These are phyloP conservation scores for Pestalotiopsis fici DNA, from an alignment of 2,329 filamentous ascomycete species.

Conservation along the genomic window DNA sequence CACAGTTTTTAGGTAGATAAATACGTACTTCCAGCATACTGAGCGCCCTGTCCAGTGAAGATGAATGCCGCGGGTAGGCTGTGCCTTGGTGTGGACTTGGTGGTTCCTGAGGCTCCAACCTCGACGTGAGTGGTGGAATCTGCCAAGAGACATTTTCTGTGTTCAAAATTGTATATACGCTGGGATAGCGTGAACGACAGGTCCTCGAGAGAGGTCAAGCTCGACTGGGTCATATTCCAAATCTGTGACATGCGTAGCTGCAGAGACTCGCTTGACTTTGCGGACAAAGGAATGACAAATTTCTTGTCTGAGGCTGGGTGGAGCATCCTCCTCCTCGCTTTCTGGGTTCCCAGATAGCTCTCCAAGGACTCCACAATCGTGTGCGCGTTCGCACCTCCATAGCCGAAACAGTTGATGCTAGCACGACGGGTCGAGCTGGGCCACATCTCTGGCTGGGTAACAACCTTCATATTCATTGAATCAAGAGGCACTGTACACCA, in stretches of 20 bases:
- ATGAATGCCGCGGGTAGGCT: neutral
- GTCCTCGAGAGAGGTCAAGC: too few relatives aligned
- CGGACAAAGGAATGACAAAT: too few relatives aligned
- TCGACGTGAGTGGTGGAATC: too few relatives aligned
- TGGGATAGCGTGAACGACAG: too few relatives aligned
- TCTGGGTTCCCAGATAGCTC: neutral
- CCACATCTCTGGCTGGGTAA: neutral
- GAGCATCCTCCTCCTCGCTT: too few relatives aligned
- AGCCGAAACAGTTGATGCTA: slow-evolving; percentile 3
- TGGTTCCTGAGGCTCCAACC: too few relatives aligned
- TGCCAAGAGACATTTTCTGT: neutral
- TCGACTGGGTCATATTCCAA: too few relatives aligned
- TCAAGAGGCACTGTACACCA: neutral
- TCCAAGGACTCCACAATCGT: neutral
- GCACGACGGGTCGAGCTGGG: neutral
- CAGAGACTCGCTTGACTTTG: too few relatives aligned
- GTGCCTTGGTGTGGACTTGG: neutral
- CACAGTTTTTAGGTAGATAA: too few relatives aligned
- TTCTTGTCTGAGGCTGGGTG: too few relatives aligned
- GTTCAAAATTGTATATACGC: too few relatives aligned
- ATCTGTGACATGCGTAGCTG: too few relatives aligned
- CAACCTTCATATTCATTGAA: neutral
- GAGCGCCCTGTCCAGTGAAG: slow-evolving; percentile 8
- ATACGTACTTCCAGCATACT: slow-evolving; percentile 4
- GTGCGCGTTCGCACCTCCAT: neutral